phyloP scores from a whole-genome alignment of 371 early-diverging fungal genomes.

The Capniomyces stellatus region DNA sequence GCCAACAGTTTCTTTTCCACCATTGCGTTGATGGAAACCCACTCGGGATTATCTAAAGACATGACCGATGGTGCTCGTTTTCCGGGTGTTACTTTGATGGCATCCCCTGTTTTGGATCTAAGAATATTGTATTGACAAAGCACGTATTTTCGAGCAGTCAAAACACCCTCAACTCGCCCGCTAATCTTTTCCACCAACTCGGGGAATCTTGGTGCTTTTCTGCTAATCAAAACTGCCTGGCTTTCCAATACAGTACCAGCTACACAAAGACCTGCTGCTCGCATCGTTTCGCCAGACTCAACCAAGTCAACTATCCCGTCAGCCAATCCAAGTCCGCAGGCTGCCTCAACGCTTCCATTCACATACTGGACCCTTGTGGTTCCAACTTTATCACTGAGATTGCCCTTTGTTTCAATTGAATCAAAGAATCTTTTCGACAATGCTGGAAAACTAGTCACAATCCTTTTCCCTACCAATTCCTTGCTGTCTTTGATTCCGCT shows the following conservation, averaged over 20 bases:
- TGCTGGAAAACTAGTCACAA: slow-evolving; percentile 79
- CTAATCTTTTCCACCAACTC: slow-evolving; percentile 52
- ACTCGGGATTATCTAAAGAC: slow-evolving; percentile 61
- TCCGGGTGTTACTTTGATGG: slow-evolving; percentile 69
- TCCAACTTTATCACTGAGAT: slow-evolving; percentile 6
- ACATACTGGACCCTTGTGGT: slow-evolving; percentile 50
- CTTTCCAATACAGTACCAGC: slow-evolving; percentile 62
- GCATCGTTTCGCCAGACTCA: slow-evolving; percentile 96
- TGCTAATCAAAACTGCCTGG: slow-evolving; percentile 70
- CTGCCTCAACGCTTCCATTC: slow-evolving; percentile 86
- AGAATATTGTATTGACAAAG: slow-evolving; percentile 77
- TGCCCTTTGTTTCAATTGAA: slow-evolving; percentile 33
- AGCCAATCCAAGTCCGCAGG: slow-evolving; percentile 88
- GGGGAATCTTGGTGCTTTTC: slow-evolving; percentile 34
- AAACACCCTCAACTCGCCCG: slow-evolving; percentile 75
- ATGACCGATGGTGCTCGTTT: slow-evolving; percentile 80
- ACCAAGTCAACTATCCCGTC: slow-evolving; percentile 81
- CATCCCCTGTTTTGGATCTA: slow-evolving; percentile 37
- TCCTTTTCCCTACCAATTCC: slow-evolving; percentile 73
- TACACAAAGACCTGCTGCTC: slow-evolving; percentile 85
- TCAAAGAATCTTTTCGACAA: slow-evolving; percentile 47
- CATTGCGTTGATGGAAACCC: slow-evolving; percentile 88
- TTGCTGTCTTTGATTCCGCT: background rate
- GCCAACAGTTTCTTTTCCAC: slow-evolving; percentile 54
- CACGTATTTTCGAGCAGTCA: slow-evolving; percentile 72